A percentile compares a stretch with the other conserved stretches of the same genome.
These are phyloP conservation scores for Amauroascus niger DNA, from an alignment of 2,329 filamentous ascomycete species.

Conservation along the genomic window DNA sequence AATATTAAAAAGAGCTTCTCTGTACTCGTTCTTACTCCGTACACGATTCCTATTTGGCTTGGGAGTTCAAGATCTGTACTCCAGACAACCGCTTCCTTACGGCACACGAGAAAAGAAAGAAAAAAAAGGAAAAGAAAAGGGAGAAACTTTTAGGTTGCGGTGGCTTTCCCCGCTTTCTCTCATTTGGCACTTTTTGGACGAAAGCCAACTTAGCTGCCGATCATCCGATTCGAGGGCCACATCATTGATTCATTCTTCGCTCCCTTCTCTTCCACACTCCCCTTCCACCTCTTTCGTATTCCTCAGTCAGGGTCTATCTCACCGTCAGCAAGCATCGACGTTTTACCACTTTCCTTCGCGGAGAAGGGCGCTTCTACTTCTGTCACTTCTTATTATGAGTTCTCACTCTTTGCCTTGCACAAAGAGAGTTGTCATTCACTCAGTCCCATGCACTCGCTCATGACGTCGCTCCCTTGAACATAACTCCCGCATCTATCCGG, in stretches of 20 bases:
- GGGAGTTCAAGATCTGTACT: too few species aligned
- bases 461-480: neutral
- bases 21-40: too few species aligned
- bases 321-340: neutral
- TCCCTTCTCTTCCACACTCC: too few species aligned
- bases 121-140: neutral
- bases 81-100: too few species aligned
- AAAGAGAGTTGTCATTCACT: neutral
- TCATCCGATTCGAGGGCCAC: neutral
- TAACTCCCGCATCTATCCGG: neutral
- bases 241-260: too few species aligned
- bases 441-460: neutral
- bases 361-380: neutral
- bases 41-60: neutral
- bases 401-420: neutral
- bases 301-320: neutral
- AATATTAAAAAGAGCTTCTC: neutral
- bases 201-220: neutral
- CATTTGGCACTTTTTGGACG: neutral
- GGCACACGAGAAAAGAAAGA: too few species aligned
- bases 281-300: neutral
- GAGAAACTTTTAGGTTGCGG: neutral
- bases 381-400: constrained; percentile 3
- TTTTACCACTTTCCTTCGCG: neutral
- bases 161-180: neutral